phyloP scores from a whole-genome alignment of 306 rosid genomes.

The Sphenostylis stenocarpa region DNA sequence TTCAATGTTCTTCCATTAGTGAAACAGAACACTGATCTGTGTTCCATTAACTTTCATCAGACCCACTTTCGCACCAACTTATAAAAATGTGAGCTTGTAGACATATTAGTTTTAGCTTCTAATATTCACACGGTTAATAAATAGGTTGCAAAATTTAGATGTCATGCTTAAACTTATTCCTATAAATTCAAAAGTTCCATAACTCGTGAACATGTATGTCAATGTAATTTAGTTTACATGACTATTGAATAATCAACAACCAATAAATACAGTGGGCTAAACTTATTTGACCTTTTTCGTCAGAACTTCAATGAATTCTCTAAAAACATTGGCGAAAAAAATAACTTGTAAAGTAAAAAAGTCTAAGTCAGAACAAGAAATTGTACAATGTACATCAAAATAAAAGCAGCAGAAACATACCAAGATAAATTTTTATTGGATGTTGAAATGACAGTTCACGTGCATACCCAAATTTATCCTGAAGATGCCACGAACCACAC shows the following conservation, averaged over 20 bases:
- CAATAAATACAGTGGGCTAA: neutral
- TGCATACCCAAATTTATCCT: conserved; percentile 67
- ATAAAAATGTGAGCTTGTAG: neutral
- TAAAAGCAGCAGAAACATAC: conserved; percentile 46
- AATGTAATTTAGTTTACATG: neutral
- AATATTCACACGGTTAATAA: neutral
- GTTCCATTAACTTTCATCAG: neutral
- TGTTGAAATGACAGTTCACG: conserved; percentile 89
- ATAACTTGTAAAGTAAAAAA: neutral
- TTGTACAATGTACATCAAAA: conserved; percentile 9
- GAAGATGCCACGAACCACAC: conserved; percentile 70
- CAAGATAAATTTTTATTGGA: conserved; percentile 93
- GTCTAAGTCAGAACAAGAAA: neutral
- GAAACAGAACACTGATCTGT: neutral
- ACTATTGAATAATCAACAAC: conserved; percentile 9
- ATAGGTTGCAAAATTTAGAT: neutral
- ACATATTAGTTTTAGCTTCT: neutral
- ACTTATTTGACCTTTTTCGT: too few relatives aligned
- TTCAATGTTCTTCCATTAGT: conserved; percentile 18
- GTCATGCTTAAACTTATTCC: neutral
- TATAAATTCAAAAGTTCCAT: neutral
- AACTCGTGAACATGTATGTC: neutral
- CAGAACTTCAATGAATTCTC: too few relatives aligned
- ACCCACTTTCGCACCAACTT: neutral
- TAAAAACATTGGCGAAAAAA: too few relatives aligned